Base-by-base conservation (phyloP, 2,329 filamentous ascomycete species). In the Neofusicoccum kwambonambiense region DNA sequence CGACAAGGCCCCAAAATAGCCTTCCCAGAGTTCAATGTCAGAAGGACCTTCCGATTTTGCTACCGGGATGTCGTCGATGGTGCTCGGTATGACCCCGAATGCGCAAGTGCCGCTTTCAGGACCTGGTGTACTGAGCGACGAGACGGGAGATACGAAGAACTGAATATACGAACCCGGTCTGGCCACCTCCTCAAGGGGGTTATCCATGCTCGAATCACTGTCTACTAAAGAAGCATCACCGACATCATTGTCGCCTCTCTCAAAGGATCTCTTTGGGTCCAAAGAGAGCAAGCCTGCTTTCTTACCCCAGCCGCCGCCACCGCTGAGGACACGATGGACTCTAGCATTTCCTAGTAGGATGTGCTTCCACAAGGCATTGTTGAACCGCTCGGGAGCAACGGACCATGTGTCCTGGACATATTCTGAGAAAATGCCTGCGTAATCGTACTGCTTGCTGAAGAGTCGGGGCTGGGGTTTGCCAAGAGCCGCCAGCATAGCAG, bases 291-390 rank as follows among this genome's bases (percentile, higher is more conserved):
- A 79, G 0, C 92, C 92, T 70, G 90, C 87, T 74, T 94, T 95
- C 64, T 85, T 81, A 15, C 92, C 92, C 92, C 92, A 96, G 19
- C 92, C 92, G 47, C 92, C 92, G 51, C 92, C 92, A 4, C 92
- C 92, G 71, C 90, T 93, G 68, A 93, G 86, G 83, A 81, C 76
- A 62, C 77, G 78, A 69, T 80, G 77, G n/a, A 85, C 71, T 51
- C 77, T 76, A 19, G 75, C 78, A 22, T 41, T 35, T 9, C 49
- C 60, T 4, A 19, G 1, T 12, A 34, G 1, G 15, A 62, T 11
- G 22, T 13, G 9, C n/a, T 52, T 42, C 35, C 31, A 79, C 77
- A 42, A 64, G 45, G 3, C 56, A 45, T 3, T 76, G n/a, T 7
- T 73, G 39, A 58, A 34, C 7, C n/a, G 9, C 11, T 70, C 11